Percentiles rank a stretch among this genome's conserved stretches.
Evolutionary conservation across 2,329 filamentous ascomycete species (phyloP).

Genomic region (Reticulascus tulasneorum): DNA sequence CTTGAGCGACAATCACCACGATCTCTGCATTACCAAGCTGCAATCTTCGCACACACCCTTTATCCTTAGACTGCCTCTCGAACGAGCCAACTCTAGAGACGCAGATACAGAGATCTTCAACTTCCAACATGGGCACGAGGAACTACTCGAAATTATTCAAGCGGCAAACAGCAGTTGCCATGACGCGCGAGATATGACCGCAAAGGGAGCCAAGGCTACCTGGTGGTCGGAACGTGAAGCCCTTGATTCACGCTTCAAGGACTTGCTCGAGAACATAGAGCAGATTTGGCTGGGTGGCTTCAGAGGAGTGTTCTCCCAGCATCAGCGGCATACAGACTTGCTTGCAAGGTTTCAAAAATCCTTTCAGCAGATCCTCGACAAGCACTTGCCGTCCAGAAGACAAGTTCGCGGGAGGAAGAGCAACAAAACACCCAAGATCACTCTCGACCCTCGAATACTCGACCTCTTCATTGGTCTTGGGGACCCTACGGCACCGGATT

Average conservation of each 20-base stretch:
- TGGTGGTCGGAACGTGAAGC: slow-evolving; percentile 89
- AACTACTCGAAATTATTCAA: slow-evolving; percentile 78
- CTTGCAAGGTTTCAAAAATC: slow-evolving; percentile 72
- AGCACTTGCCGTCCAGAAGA: slow-evolving; percentile 78
- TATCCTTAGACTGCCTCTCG: slow-evolving; percentile 79
- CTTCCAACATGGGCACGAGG: slow-evolving; percentile 73
- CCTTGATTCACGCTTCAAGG: slow-evolving; percentile 72
- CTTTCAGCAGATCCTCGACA: slow-evolving; percentile 76
- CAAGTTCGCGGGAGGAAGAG: slow-evolving; percentile 54
- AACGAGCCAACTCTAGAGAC: slow-evolving; percentile 75
- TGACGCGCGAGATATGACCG: slow-evolving; percentile 60
- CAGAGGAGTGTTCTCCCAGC: slow-evolving; percentile 84
- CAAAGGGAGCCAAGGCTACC: slow-evolving; percentile 69
- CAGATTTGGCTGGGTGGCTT: slow-evolving; percentile 95
- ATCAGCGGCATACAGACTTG: slow-evolving; percentile 56
- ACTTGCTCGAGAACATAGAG: slow-evolving; percentile 81
- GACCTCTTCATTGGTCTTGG: slow-evolving; percentile 87
- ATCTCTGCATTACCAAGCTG: slow-evolving; percentile 86
- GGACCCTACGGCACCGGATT: slow-evolving; percentile 60
- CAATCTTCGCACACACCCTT: slow-evolving; percentile 74
- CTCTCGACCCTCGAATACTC: slow-evolving; percentile 61
- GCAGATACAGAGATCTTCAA: slow-evolving; percentile 75
- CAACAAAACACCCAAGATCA: slow-evolving; percentile 36
- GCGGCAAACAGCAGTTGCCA: slow-evolving; percentile 83
- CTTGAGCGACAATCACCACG: slow-evolving; percentile 74